phyloP scores from a whole-genome alignment of 2,329 filamentous ascomycete species.

The Lasiodiplodia citricola region DNA sequence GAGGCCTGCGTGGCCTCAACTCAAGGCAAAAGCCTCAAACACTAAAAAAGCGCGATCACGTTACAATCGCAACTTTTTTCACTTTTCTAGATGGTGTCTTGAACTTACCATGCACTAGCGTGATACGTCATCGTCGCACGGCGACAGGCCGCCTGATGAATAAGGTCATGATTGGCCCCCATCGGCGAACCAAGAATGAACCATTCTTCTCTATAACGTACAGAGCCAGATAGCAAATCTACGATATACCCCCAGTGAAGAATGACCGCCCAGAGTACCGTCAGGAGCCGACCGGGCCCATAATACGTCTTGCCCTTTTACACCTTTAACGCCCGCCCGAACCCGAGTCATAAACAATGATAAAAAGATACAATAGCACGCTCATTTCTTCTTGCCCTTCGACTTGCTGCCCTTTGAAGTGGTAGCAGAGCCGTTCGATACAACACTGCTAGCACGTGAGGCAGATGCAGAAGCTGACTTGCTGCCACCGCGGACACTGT shows the following conservation, averaged over 20 bases:
- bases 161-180: slow-evolving; percentile 9
- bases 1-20: slow-evolving; percentile 3
- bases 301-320: slow-evolving; percentile 9
- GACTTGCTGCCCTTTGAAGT: slow-evolving; percentile 46
- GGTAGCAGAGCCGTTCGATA: slow-evolving; percentile 69
- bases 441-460: slow-evolving; percentile 87
- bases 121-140: background rate
- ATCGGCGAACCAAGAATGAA: background rate
- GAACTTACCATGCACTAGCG: background rate
- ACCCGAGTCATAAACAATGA: background rate
- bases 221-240: slow-evolving; percentile 15
- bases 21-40: background rate
- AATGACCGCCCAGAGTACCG: slow-evolving; percentile 12
- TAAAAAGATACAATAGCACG: background rate
- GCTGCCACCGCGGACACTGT: slow-evolving; percentile 80
- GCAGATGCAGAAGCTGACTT: slow-evolving; percentile 77
- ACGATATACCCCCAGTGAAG: slow-evolving; percentile 7
- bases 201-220: slow-evolving; percentile 20
- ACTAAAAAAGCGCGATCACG: background rate
- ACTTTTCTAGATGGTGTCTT: background rate
- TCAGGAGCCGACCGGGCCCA: background rate
- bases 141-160: background rate
- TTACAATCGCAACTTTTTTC: background rate
- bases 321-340: slow-evolving; percentile 10
- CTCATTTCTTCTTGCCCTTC: slow-evolving; percentile 58